A percentile compares a stretch with the other conserved stretches of the same genome.
Evolutionary conservation across 345 rosid genomes (phyloP).

Genomic region (Pistacia vera): DNA sequence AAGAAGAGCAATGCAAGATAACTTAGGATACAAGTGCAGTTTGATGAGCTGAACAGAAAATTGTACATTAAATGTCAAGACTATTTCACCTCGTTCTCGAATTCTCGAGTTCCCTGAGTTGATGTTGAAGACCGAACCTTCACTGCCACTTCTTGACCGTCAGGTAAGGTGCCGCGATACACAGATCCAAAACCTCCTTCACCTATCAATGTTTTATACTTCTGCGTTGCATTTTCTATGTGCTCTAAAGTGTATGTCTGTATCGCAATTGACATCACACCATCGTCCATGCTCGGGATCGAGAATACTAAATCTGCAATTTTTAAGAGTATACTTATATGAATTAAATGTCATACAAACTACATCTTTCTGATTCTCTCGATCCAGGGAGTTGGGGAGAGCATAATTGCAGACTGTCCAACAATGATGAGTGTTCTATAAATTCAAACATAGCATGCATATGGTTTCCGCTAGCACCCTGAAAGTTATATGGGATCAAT

Average conservation of each 20-base stretch:
- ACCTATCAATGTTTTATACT: constrained; percentile 46
- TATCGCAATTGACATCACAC: constrained; percentile 46
- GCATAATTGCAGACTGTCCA: background rate
- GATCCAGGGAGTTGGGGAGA: background rate
- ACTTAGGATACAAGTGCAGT: background rate
- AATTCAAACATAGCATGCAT: background rate
- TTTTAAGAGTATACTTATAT: background rate
- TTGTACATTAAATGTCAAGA: background rate
- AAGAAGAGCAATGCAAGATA: background rate
- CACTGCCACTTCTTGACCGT: constrained; percentile 58
- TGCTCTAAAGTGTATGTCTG: constrained; percentile 42
- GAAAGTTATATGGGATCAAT: background rate
- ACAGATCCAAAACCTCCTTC: constrained; percentile 66
- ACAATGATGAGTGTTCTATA: background rate
- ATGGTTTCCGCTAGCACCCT: background rate
- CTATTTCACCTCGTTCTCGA: constrained; percentile 53
- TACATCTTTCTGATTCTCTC: background rate
- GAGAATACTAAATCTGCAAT: constrained; percentile 59
- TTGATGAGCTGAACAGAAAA: background rate
- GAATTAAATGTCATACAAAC: background rate
- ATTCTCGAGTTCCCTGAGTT: constrained; percentile 57
- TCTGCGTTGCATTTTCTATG: constrained; percentile 51
- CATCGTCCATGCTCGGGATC: constrained; percentile 37
- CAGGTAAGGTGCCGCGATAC: constrained; percentile 48
- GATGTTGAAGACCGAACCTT: constrained; percentile 65